Base-by-base conservation (phyloP, 2,329 filamentous ascomycete genomes). In the Scedosporium apiospermum region DNA sequence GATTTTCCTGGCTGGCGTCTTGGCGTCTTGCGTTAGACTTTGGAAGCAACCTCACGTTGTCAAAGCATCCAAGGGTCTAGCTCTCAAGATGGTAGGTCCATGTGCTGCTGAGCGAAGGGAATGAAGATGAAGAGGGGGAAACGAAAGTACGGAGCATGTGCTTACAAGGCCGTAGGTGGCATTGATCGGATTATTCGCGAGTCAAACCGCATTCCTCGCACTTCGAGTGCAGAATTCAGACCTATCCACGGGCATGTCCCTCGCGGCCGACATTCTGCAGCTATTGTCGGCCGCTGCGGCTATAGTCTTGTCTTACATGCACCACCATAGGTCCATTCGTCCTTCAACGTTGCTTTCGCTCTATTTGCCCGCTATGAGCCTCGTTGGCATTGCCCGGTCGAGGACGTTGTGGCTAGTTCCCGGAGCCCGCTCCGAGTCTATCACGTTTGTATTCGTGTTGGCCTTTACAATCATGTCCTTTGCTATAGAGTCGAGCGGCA, bases 1-100 rank as follows among this genome's bases (percentile, higher is more conserved):
- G 1, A 61, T 78, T 0, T 79, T 81, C 53, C 64, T 78, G 12
- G 64, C 72, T 14, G 44, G n/a, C 6, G 16, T 49, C 14, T 14
- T 21, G 9, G 44, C 0, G 60, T 73, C 1, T 0, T 65, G 74
- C 0, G 60, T 71, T 1, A 65, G 72, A 1, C 65, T 80, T 6
- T 63, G 65, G 1, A 67, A 71, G 5, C 68, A 68, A n/a, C 69
- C 69, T 3, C 65, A 65, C 1, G 68, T 79, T 5, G 73, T 79
- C 0, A 64, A 67, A 2, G 77, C 74, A 1, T 65, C 66, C 1
- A 3, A 71, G 4, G 65, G 80, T 3, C 73, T 73, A 30, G 67
- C 68, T 1, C 55, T 64, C 12, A 74, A 74, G 55, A 42, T 69
- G 14, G 72, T 73, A 60, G 63, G 70, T 67, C 49, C 12, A 60